Percentiles rank a stretch among this genome's conserved stretches.
Conservation (phyloP, 257 asterid species). For the Eustoma russellianum region DNA sequence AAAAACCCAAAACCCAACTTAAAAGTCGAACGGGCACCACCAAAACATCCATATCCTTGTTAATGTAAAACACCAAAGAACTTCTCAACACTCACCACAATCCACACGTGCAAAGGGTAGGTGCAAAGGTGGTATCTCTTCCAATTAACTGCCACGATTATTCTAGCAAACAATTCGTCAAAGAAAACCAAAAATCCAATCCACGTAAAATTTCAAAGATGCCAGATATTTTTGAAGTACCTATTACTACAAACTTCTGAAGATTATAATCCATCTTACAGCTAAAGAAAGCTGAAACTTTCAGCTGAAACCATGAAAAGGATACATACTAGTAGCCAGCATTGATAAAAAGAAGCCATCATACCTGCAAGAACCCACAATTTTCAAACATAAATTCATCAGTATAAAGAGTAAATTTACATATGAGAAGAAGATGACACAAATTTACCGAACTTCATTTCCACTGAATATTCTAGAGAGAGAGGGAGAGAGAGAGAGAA, state of each 20-base stretch:
- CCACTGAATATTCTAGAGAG: background rate
- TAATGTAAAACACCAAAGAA: background rate
- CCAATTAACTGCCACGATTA: conserved; percentile 90
- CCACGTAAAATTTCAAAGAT: conserved; percentile 4
- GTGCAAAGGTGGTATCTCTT: conserved; percentile 63
- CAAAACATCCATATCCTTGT: background rate
- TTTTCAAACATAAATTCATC: background rate
- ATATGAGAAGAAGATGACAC: background rate
- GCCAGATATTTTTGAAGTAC: too few relatives aligned
- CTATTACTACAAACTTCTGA: background rate
- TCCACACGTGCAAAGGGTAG: conserved; percentile 91
- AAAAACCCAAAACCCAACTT: background rate
- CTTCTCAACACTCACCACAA: conserved; percentile 53
- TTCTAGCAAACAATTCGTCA: conserved; percentile 35
- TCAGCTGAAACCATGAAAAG: conserved; percentile 23
- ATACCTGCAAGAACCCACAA: conserved; percentile 58
- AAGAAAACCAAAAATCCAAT: conserved; percentile 12
- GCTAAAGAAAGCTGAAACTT: background rate
- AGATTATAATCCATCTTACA: background rate
- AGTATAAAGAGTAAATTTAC: too few relatives aligned
- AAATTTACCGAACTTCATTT: background rate
- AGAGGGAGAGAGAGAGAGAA: background rate
- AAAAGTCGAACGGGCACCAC: background rate
- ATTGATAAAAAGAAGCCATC: conserved; percentile 98
- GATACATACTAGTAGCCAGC: conserved; percentile 98